A percentile compares a stretch with the other conserved stretches of the same genome.
These are phyloP conservation scores for Vaccinium corymbosum DNA, from an alignment of 148 eudicot genomes.

Conservation along the genomic window DNA sequence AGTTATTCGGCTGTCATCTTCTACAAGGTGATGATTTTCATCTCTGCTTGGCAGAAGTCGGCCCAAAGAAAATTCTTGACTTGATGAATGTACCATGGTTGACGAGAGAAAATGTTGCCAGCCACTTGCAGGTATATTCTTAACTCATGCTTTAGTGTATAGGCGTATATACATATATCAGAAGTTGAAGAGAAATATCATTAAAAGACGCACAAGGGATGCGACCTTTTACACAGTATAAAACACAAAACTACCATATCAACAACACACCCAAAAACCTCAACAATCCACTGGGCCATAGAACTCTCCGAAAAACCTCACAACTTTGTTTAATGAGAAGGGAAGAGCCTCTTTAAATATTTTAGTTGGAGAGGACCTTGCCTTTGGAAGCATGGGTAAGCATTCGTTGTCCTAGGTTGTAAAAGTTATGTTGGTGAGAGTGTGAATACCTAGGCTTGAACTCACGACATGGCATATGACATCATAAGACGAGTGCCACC, in stretches of 20 bases:
- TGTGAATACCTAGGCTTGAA: too few species aligned
- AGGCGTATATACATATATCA: background rate
- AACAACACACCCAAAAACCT: background rate
- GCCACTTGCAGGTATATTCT: slow-evolving; percentile 86
- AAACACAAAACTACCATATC: background rate
- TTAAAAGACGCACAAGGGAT: background rate
- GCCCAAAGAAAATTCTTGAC: slow-evolving; percentile 93
- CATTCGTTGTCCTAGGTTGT: background rate
- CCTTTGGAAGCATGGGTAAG: background rate
- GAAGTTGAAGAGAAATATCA: background rate
- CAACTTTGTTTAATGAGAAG: background rate
- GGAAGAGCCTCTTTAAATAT: background rate
- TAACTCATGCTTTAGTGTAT: background rate
- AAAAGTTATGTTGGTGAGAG: background rate
- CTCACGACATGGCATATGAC: too few species aligned
- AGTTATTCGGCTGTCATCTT: slow-evolving; percentile 16
- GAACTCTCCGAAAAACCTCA: background rate
- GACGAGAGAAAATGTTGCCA: slow-evolving; percentile 95
- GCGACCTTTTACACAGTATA: background rate
- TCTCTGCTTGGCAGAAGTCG: slow-evolving; percentile 68
- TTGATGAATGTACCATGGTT: slow-evolving; percentile 85
- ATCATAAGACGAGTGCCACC: too few species aligned
- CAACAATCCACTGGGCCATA: background rate
- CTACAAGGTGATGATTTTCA: slow-evolving; percentile 19
- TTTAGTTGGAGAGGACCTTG: background rate